Percentiles rank a stretch among this genome's conserved stretches.
Evolutionary conservation across 371 early-diverging fungal genomes (phyloP).

Genomic region (Catenaria anguillulae): DNA sequence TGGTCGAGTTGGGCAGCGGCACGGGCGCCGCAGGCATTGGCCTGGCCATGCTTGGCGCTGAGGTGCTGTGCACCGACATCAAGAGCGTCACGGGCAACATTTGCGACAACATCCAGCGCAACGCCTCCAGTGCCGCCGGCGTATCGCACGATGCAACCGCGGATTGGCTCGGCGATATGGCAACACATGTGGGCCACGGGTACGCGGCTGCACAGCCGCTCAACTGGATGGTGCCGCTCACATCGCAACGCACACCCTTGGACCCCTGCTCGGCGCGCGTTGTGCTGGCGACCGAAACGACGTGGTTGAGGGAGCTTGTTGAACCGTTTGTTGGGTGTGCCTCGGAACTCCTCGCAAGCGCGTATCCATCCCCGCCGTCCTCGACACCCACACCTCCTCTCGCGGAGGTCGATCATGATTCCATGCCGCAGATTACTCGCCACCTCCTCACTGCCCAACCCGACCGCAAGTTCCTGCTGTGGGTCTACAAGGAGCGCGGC

Average conservation of each 20-base stretch:
- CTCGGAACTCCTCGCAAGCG: background rate
- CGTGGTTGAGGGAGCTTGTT: background rate
- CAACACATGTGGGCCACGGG: background rate
- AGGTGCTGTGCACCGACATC: background rate
- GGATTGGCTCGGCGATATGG: too few relatives aligned
- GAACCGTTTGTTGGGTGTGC: background rate
- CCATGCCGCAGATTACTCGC: too few relatives aligned
- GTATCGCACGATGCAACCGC: too few relatives aligned
- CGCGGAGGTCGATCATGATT: too few relatives aligned
- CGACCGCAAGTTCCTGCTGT: background rate
- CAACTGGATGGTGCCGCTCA: background rate
- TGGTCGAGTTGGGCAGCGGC: background rate
- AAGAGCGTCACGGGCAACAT: background rate
- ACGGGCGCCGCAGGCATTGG: background rate
- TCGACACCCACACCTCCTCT: too few relatives aligned
- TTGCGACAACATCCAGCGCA: background rate
- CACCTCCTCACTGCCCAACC: too few relatives aligned
- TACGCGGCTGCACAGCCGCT: background rate
- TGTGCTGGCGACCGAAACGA: background rate
- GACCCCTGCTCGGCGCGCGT: background rate
- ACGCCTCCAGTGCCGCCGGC: background rate
- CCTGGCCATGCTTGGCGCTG: background rate
- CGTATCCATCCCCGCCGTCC: too few relatives aligned
- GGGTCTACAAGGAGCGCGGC: conserved; percentile 5
- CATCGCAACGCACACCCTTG: background rate